Conservation (phyloP, 1,284 basidiomycete species). For the Pseudozyma flocculosa region DNA sequence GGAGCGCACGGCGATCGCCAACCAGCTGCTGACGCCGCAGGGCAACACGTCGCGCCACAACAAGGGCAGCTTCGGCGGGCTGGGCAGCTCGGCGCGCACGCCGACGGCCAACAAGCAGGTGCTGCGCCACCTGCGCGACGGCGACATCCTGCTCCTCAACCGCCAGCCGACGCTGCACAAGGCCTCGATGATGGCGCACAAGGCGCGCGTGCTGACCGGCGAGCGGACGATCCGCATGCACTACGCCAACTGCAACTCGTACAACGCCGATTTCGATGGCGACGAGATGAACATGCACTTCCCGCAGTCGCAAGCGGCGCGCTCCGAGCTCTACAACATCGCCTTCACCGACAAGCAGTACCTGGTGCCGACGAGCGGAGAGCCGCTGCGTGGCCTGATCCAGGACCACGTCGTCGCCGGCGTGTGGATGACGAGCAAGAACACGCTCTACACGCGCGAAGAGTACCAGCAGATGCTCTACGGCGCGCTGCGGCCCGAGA, state of each 20-base stretch:
- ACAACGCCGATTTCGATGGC: conserved; percentile 99
- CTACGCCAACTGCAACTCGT: conserved; percentile 99
- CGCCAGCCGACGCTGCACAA: conserved; percentile 98
- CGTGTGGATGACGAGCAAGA: conserved; percentile 98
- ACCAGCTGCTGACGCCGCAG: conserved; percentile 90
- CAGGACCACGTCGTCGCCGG: conserved; percentile 99
- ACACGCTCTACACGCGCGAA: conserved; percentile 89
- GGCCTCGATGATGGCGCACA: conserved; percentile 99
- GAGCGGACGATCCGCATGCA: conserved; percentile 99
- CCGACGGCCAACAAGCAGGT: conserved; percentile 87
- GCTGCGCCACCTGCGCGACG: conserved; percentile 89
- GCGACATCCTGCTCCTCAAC: conserved; percentile 93
- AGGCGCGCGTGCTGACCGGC: conserved; percentile 84
- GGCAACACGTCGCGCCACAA: conserved; percentile 63
- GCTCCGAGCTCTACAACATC: conserved; percentile 74
- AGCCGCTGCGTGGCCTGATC: conserved; percentile 94
- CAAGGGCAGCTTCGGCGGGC: conserved; percentile 53
- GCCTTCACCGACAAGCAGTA: conserved; percentile 99
- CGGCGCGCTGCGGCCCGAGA: conserved; percentile 88
- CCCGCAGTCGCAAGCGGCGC: conserved; percentile 89
- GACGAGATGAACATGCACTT: conserved; percentile 99
- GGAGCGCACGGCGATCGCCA: conserved; percentile 92
- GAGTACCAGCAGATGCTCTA: conserved; percentile 97
- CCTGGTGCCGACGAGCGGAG: conserved; percentile 95
- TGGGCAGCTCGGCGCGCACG: conserved; percentile 55